A percentile compares a stretch with the other conserved stretches of the same genome.
These are phyloP conservation scores for Dalbergia cochinchinensis DNA, from an alignment of 306 rosid genomes.

Conservation along the genomic window DNA sequence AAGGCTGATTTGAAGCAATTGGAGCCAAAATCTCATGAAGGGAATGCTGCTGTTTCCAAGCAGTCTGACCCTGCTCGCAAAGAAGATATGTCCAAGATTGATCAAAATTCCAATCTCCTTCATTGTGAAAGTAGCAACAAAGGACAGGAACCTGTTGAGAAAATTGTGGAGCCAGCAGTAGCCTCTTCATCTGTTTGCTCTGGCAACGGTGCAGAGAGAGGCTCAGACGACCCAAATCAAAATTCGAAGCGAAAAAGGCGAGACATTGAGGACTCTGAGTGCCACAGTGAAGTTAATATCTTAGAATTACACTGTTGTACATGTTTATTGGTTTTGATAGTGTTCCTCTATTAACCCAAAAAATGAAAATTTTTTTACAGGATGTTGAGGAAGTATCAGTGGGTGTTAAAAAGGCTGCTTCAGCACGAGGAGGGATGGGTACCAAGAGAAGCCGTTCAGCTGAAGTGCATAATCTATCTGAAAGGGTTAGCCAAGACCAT, in stretches of 20 bases:
- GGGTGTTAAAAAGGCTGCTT: constrained; percentile 57
- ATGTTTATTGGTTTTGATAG: constrained; percentile 31
- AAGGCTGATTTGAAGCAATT: constrained; percentile 51
- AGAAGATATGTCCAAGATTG: constrained; percentile 55
- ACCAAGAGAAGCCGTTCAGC: constrained; percentile 87
- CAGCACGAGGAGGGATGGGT: constrained; percentile 53
- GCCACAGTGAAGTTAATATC: constrained; percentile 73
- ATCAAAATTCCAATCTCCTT: constrained; percentile 47
- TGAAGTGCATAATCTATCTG: constrained; percentile 91
- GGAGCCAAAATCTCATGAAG: constrained; percentile 55
- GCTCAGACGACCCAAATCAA: constrained; percentile 53
- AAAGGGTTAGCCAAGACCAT: constrained; percentile 72
- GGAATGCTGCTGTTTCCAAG: constrained; percentile 45
- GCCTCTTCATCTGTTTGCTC: constrained; percentile 87
- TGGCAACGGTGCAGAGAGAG: constrained; percentile 66
- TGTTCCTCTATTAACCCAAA: constrained; percentile 29
- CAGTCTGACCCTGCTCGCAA: constrained; percentile 53
- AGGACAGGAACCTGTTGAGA: constrained; percentile 55
- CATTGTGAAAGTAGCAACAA: constrained; percentile 55
- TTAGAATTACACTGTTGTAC: constrained; percentile 33
- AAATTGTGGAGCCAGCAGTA: constrained; percentile 55
- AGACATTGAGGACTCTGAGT: constrained; percentile 73
- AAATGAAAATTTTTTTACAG: constrained; percentile 48
- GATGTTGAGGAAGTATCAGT: constrained; percentile 78
- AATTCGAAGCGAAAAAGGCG: constrained; percentile 63